phyloP scores from a whole-genome alignment of 2,329 filamentous ascomycete species.

The Aspergillus neotritici region DNA sequence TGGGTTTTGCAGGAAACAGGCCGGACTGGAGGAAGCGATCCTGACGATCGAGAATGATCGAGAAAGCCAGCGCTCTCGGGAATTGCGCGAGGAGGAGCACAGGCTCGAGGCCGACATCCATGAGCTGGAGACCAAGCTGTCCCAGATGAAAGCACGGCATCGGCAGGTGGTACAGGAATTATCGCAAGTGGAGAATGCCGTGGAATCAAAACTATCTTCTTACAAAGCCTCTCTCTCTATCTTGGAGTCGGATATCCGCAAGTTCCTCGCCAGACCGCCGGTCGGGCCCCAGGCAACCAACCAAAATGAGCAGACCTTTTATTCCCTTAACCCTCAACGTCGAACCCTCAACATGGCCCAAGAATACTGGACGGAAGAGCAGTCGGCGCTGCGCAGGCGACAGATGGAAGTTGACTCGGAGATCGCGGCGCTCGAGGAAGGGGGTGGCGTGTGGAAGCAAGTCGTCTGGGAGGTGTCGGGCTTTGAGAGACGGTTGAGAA shows the following conservation, averaged over 20 bases:
- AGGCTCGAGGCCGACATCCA: slow-evolving; percentile 52
- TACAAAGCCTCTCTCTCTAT: slow-evolving; percentile 53
- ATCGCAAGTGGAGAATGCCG: slow-evolving; percentile 50
- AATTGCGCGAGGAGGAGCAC: slow-evolving; percentile 47
- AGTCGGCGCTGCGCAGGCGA: slow-evolving; percentile 39
- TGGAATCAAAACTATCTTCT: slow-evolving; percentile 54
- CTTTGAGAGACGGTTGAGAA: slow-evolving; percentile 42
- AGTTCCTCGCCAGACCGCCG: slow-evolving; percentile 48
- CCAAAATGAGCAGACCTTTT: slow-evolving; percentile 38
- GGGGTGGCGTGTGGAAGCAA: slow-evolving; percentile 54
- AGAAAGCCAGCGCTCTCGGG: slow-evolving; percentile 39
- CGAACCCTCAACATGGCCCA: slow-evolving; percentile 56
- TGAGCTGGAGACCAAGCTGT: slow-evolving; percentile 51
- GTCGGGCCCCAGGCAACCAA: slow-evolving; percentile 32
- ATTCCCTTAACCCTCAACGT: slow-evolving; percentile 50
- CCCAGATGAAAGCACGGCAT: slow-evolving; percentile 52
- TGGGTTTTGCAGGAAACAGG: slow-evolving; percentile 46
- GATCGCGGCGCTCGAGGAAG: slow-evolving; percentile 53
- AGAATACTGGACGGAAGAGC: slow-evolving; percentile 52
- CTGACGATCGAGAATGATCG: slow-evolving; percentile 43
- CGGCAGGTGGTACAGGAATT: slow-evolving; percentile 49
- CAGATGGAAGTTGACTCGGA: slow-evolving; percentile 48
- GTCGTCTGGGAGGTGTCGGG: slow-evolving; percentile 47
- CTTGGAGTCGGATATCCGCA: slow-evolving; percentile 50
- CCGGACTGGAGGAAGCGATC: slow-evolving; percentile 48